phyloP scores from a whole-genome alignment of 805 yeast species.

The Debaryomyces hansenii region DNA sequence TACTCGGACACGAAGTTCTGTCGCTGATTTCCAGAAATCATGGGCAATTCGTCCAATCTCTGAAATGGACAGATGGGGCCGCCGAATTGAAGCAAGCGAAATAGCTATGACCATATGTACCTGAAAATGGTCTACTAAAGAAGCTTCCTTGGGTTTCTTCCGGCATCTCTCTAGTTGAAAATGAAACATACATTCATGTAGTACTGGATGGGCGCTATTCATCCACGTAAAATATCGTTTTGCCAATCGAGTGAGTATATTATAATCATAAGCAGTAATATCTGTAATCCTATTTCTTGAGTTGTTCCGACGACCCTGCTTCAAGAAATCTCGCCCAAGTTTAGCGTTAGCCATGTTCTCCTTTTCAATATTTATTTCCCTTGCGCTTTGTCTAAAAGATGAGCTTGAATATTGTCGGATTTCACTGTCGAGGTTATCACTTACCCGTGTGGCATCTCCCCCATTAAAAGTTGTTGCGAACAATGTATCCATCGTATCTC shows the following conservation, averaged over 20 bases:
- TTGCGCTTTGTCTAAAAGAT: conserved; percentile 2
- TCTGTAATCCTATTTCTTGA: conserved; percentile 6
- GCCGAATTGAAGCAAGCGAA: conserved; percentile 9
- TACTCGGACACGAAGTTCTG: conserved; percentile 2
- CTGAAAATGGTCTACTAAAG: conserved; percentile 8
- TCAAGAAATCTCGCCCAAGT: conserved; percentile 11
- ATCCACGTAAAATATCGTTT: conserved; percentile 10
- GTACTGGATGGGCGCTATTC: conserved; percentile 14
- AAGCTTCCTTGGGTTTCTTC: conserved; percentile 5
- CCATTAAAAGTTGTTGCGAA: background rate
- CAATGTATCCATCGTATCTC: conserved; percentile 6
- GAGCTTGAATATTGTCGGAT: conserved; percentile 4
- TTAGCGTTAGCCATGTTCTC: conserved; percentile 11
- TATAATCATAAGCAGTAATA: conserved; percentile 10
- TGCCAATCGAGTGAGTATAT: conserved; percentile 6
- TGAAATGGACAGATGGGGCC: conserved; percentile 11
- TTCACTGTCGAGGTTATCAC: conserved; percentile 9
- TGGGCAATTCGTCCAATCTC: conserved; percentile 12
- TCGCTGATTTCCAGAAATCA: conserved; percentile 12
- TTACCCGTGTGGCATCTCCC: conserved; percentile 2
- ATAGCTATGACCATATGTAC: conserved; percentile 12
- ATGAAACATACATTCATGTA: conserved; percentile 10
- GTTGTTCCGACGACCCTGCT: conserved; percentile 8
- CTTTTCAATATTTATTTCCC: conserved; percentile 10
- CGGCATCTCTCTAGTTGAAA: conserved; percentile 7